Evolutionary conservation across 768 basidiomycete genomes (phyloP), one percentile per base, ranked within the genome.

Genomic region (Hypsizygus marmoreus): DNA sequence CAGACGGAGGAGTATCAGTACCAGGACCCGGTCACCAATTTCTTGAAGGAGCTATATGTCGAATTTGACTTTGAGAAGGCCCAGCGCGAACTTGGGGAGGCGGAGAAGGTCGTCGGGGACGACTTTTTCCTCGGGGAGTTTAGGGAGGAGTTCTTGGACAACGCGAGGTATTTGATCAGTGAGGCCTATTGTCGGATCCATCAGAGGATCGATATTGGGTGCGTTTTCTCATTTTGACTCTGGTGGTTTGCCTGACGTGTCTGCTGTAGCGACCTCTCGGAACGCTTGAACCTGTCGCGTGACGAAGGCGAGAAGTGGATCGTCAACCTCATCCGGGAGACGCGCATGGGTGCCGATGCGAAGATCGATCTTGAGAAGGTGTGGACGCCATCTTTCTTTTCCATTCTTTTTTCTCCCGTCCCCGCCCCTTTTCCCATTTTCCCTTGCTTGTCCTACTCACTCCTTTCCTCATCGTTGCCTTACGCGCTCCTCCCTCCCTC

Each of bases 81-180:
- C 12, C 92, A 97, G 69, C 75, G 80, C 60, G 81, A 90, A 65
- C 69, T 97, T 40, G 72, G 74, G 22, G 70, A 77, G 28, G 90
- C 89, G 2, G 91, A 90, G 66, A 79, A 77, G 35, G 87, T 97
- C 19, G 81, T 97, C 24, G 80, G 76, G 32, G 83, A 91, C 55
- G 95, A 98, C 67, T 97, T 97, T 73, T 98, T 97, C 82, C 68
- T n/a, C n/a, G n/a, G n/a, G n/a, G n/a, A n/a, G n/a, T n/a, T n/a
- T n/a, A n/a, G n/a, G n/a, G n/a, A n/a, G 6, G 95, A 95, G 46
- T 97, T 97, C 65, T 75, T 97, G 65, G 95, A 97, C 63, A 95
- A 95, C 62, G 95, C 95, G 31, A 77, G 95, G 48, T 97, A 90
- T 71, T 71, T 97, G 64, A 88, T 97, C 63, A 92, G 88, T 58